Base-by-base conservation (phyloP, 1,284 basidiomycete genomes). In the Ceratobasidium theobromae region DNA sequence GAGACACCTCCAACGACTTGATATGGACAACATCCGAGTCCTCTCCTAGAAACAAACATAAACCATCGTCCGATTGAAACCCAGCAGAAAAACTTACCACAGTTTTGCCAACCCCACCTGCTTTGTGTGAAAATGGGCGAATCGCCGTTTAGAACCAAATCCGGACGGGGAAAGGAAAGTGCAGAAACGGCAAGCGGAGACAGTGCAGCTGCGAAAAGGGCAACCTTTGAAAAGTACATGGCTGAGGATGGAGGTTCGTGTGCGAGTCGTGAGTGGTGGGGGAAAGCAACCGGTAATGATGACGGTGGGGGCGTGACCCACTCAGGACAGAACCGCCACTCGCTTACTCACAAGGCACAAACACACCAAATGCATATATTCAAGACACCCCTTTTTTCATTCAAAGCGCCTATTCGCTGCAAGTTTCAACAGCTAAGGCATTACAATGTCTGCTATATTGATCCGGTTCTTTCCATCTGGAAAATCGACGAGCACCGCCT, bases 1-100 rank as follows among this genome's bases (percentile, higher is more conserved):
- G 80, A 11, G 70, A 73, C 65, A 82, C 75, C 28, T 71, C 71
- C 70, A 82, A 75, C 14, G 72, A 75, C 62, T 79, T 76, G 72
- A 82, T 41, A 28, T 69, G 62, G 69, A 75, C 21, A 68, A 70
- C 69, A 70, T 72, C 70, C 16, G 28, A 48, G 11, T 67, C 65
- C n/a, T 38, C 28, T 27, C 67, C n/a, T n/a, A n/a, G n/a, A n/a
- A n/a, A n/a, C n/a, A n/a, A n/a, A n/a, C n/a, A n/a, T n/a, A n/a
- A n/a, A n/a, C n/a, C n/a, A n/a, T n/a, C n/a, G n/a, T n/a, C n/a
- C n/a, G n/a, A n/a, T n/a, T n/a, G n/a, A n/a, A n/a, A n/a, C n/a
- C n/a, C n/a, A n/a, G n/a, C 9, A 38, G 35, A 38, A 38, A 38
- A 38, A 38, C 43, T 45, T n/a, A 70, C 69, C 69, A 49, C 69